Evolutionary conservation across 2,329 filamentous ascomycete species (phyloP).

Genomic region (Aspergillus sp.): DNA sequence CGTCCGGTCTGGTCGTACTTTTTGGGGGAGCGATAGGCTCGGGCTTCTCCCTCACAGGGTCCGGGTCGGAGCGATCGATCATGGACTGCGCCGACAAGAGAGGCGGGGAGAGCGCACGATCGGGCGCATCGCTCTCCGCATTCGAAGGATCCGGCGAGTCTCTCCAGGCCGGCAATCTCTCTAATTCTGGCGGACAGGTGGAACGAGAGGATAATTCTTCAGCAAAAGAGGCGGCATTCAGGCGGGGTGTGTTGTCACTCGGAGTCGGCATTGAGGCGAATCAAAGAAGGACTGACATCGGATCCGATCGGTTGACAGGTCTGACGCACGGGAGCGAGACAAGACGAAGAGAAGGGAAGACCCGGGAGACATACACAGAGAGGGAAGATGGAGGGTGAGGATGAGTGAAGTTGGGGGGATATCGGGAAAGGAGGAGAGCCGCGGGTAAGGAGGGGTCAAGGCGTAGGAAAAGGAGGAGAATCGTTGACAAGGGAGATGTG

Average conservation of each 20-base stretch:
- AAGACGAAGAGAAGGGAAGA: slow-evolving; percentile 23
- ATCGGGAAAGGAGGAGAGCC: not conserved
- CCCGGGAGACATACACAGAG: slow-evolving; percentile 4
- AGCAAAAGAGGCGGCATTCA: slow-evolving; percentile 44
- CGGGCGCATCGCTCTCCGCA: slow-evolving; percentile 24
- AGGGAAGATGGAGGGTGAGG: slow-evolving; percentile 5
- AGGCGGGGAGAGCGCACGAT: slow-evolving; percentile 27
- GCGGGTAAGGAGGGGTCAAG: not conserved
- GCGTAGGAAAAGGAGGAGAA: slow-evolving; percentile 4
- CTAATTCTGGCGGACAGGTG: slow-evolving; percentile 51
- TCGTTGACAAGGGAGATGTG: slow-evolving; percentile 3
- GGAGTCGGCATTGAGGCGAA: slow-evolving; percentile 52
- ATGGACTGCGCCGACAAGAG: slow-evolving; percentile 24
- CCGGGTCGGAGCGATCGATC: slow-evolving; percentile 22
- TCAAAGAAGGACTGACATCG: slow-evolving; percentile 37
- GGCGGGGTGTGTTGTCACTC: slow-evolving; percentile 43
- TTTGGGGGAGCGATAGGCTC: slow-evolving; percentile 17
- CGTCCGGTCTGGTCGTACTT: slow-evolving; percentile 29
- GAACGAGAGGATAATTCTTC: slow-evolving; percentile 45
- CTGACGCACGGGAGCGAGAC: slow-evolving; percentile 1
- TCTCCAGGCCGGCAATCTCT: slow-evolving; percentile 34
- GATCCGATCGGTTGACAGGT: slow-evolving; percentile 19
- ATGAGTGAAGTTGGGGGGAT: not conserved
- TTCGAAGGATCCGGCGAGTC: slow-evolving; percentile 27
- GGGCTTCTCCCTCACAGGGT: slow-evolving; percentile 26